Evolutionary conservation across 805 yeast species (phyloP).

Genomic region (Dipodascus albidus): DNA sequence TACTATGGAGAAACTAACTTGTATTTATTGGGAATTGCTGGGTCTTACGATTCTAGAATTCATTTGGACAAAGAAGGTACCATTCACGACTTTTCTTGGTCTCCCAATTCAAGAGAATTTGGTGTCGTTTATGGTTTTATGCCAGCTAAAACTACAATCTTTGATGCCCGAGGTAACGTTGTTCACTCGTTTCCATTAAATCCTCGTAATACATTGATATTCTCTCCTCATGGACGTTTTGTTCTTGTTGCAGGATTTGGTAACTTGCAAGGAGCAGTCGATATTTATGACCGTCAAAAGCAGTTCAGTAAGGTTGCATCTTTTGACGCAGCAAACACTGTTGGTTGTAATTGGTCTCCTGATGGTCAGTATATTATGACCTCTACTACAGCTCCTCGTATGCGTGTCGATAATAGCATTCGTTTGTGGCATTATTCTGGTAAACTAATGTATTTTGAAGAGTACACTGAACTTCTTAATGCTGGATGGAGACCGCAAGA

Average conservation of each 20-base stretch:
- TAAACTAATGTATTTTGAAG: slow-evolving; percentile 62
- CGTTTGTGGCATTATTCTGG: slow-evolving; percentile 92
- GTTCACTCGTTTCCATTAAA: slow-evolving; percentile 76
- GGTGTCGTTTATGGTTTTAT: slow-evolving; percentile 95
- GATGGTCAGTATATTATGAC: slow-evolving; percentile 89
- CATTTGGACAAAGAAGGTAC: slow-evolving; percentile 89
- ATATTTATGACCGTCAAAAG: slow-evolving; percentile 83
- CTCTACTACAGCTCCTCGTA: slow-evolving; percentile 93
- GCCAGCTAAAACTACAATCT: slow-evolving; percentile 94
- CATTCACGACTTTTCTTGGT: slow-evolving; percentile 95
- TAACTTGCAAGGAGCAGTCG: slow-evolving; percentile 92
- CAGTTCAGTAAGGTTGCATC: slow-evolving; percentile 69
- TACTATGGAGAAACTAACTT: slow-evolving; percentile 95
- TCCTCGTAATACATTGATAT: slow-evolving; percentile 79
- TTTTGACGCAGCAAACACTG: slow-evolving; percentile 86
- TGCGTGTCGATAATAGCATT: slow-evolving; percentile 92
- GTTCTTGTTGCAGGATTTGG: slow-evolving; percentile 96
- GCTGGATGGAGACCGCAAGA: slow-evolving; percentile 78
- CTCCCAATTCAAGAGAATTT: slow-evolving; percentile 91
- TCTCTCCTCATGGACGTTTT: slow-evolving; percentile 89
- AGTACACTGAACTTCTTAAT: slow-evolving; percentile 67
- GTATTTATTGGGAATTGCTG: slow-evolving; percentile 83
- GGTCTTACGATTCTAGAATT: slow-evolving; percentile 82
- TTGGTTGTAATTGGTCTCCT: slow-evolving; percentile 97
- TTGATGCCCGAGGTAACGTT: slow-evolving; percentile 85